These are phyloP conservation scores for Pyrus hybrid DNA, from an alignment of 331 rosid genomes.

Conservation along the genomic window DNA sequence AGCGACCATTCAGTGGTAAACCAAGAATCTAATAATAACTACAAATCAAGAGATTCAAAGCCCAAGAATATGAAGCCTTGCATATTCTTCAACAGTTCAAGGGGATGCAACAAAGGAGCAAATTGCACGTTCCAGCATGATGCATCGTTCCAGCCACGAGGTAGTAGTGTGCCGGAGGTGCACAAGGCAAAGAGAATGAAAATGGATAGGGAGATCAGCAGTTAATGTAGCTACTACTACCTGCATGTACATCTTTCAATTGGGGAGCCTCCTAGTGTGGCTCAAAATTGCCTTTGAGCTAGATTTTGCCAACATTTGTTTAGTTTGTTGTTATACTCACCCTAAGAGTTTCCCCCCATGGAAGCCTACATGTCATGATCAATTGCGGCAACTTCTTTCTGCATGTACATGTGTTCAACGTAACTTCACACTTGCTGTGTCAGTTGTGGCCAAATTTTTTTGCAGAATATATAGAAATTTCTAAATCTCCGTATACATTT, in stretches of 20 bases:
- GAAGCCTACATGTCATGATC: neutral
- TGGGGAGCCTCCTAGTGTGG: conserved; percentile 20
- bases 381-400: neutral
- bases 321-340: neutral
- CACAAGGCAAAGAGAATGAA: conserved; percentile 68
- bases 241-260: conserved; percentile 24
- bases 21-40: conserved; percentile 40
- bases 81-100: conserved; percentile 73
- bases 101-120: conserved; percentile 87
- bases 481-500: neutral
- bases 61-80: conserved; percentile 90
- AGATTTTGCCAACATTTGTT: conserved; percentile 11
- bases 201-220: conserved; percentile 76
- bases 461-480: neutral
- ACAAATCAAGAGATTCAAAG: conserved; percentile 48
- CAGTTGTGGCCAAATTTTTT: neutral
- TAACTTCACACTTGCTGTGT: neutral
- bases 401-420: neutral
- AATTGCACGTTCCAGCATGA: conserved; percentile 83
- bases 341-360: neutral
- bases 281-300: conserved; percentile 11
- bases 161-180: conserved; percentile 35
- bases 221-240: conserved; percentile 13
- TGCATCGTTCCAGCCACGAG: conserved; percentile 42
- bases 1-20: conserved; percentile 34